Base-by-base conservation (phyloP, 2,329 filamentous ascomycete species). In the Ramichloridium luteum region DNA sequence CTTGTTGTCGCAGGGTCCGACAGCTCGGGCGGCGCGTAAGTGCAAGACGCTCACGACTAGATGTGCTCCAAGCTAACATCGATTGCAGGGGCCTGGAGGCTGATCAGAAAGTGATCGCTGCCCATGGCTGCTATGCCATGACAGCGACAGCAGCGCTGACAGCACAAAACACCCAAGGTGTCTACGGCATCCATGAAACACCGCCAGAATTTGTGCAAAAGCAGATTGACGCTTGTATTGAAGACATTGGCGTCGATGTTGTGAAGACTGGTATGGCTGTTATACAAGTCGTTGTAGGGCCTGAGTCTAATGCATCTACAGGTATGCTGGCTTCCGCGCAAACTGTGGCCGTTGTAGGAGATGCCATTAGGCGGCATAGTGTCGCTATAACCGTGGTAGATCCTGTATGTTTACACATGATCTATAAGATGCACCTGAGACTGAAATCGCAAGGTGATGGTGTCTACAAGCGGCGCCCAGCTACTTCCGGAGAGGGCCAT, bases 141-240 rank as follows among this genome's bases (percentile, higher is more conserved):
- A 94, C 88, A 30, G 84, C 86, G 13, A 94, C 88, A 6, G 92
- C 88, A 10, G 88, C 88, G 13, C 64, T 98, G 51, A 98, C 90
- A n/a, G 86, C 84, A 11, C 90, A 96, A 53, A 93, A 96, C 58
- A 98, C 90, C 0, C 67, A 72, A 32, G 84, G 84, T 4, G 85
- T 96, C 10, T 67, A 74, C 39, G 83, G 70, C 42, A 83, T 96
- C 31, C 83, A 93, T 50, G 62, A 79, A 34, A 72, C 81, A 5
- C 88, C 88, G 0, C 65, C 81, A 0, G 65, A 68, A 4, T 94
- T 96, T 56, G 74, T 94, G 14, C 67, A 67, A 43, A 81, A 82
- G 62, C 83, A 93, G 58, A 85, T 96, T 37, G 77, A 88, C 59
- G 79, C 81, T 14, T 83, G 80, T 18, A 65, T 93, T 29, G 75